Conservation (phyloP, 441 rosid species). For the Viola pubescens region DNA sequence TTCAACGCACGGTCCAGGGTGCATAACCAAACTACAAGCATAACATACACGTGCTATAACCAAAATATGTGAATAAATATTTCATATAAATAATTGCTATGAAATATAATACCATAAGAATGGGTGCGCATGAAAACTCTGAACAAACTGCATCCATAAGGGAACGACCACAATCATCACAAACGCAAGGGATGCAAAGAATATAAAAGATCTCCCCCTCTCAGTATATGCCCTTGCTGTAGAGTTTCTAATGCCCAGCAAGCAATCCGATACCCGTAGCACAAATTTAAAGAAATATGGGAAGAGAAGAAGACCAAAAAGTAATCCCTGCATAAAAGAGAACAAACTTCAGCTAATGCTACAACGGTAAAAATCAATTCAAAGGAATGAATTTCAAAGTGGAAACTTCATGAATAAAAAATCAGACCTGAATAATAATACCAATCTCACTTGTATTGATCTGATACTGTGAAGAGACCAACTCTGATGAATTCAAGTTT, state of each 20-base stretch:
- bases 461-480: slow-evolving; percentile 41
- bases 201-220: slow-evolving; percentile 42
- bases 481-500: slow-evolving; percentile 31
- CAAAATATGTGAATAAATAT: too few relatives aligned
- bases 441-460: slow-evolving; percentile 68
- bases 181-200: slow-evolving; percentile 48
- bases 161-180: slow-evolving; percentile 46
- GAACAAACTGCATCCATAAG: slow-evolving; percentile 82
- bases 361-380: slow-evolving; percentile 15
- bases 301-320: slow-evolving; percentile 71
- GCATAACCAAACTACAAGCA: too few relatives aligned
- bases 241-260: slow-evolving; percentile 17
- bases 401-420: background rate
- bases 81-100: background rate
- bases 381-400: background rate
- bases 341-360: slow-evolving; percentile 17
- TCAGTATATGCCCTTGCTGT: slow-evolving; percentile 33
- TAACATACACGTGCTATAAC: too few relatives aligned
- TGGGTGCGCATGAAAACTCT: slow-evolving; percentile 69
- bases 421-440: slow-evolving; percentile 60
- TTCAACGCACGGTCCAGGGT: background rate
- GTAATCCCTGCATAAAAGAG: slow-evolving; percentile 52
- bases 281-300: slow-evolving; percentile 49
- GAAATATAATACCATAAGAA: slow-evolving; percentile 50
- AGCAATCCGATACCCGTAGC: slow-evolving; percentile 28